Base-by-base conservation (phyloP, 1,139 yeast species). In the Candida sanyaensis region DNA sequence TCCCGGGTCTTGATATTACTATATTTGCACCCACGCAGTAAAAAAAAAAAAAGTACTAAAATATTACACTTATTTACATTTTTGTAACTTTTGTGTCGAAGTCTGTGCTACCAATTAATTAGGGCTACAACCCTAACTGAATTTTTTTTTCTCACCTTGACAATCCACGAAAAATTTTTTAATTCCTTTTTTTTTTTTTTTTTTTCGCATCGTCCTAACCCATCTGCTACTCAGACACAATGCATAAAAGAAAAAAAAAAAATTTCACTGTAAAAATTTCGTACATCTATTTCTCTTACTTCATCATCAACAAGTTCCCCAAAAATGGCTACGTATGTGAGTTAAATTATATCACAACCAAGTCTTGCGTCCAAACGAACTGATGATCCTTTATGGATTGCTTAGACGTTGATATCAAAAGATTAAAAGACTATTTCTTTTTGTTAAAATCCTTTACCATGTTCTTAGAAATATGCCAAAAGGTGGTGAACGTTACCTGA, bases 241-340 rank as follows among this genome's bases (percentile, higher is more conserved):
- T 10, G 26, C 2, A 26, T 24, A 13, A 28, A 23, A 17, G 24
- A 21, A 27, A 31, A 43, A 36, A 44, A 40, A 42, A 50, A 44
- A 41, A 41, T 46, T 48, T 49, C 49, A 47, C 41, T 38, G 17
- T 9, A 12, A 6, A 30, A 6, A 30, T 8, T 32, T 26, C 28
- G 23, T 28, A 7, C 23, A 10, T 13, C 28, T 29, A 26, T 13
- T 36, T 31, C 23, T 42, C 34, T 34, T 37, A 40, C 31, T 26
- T 39, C 44, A 42, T 50, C 32, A 54, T 28, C 45, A 44, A 21
- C 38, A 34, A 45, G 43, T 12, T 43, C 44, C 45, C 31, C 43
- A 38, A 50, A 49, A 43, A 55, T 55, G 61, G 61, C 61, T 55
- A 50, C 61, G 61, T 57, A 58, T 56, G 61, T 58, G 39, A 38